These are phyloP conservation scores for Lasiodiplodia hormozganensis DNA, from an alignment of 2,329 filamentous ascomycete species.

Conservation along the genomic window DNA sequence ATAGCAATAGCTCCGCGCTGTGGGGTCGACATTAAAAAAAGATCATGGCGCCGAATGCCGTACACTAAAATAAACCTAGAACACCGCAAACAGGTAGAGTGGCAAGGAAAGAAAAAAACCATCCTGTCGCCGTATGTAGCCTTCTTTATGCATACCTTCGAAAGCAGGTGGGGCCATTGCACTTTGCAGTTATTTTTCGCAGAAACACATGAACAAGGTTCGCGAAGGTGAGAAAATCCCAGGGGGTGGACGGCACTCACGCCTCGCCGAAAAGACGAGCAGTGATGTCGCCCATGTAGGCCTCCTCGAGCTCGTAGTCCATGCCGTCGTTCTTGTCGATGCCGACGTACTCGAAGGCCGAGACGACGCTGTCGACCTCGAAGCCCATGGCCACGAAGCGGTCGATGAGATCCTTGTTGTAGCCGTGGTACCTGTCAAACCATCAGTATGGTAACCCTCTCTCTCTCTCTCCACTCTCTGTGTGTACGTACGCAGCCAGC, in stretches of 20 bases:
- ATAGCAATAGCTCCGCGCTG: conserved; percentile 10
- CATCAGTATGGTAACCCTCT: neutral
- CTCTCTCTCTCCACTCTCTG: too few relatives aligned
- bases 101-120: neutral
- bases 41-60: neutral
- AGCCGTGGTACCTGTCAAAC: conserved; percentile 77
- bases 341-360: conserved; percentile 80
- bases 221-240: neutral
- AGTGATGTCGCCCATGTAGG: conserved; percentile 88
- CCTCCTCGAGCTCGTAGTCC: conserved; percentile 87
- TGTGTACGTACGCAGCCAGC: conserved; percentile 58
- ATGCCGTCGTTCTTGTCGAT: conserved; percentile 79
- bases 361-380: conserved; percentile 82
- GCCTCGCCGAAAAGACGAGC: conserved; percentile 82
- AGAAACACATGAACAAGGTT: neutral
- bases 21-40: neutral
- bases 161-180: neutral
- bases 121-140: conserved; percentile 12
- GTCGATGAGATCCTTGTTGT: conserved; percentile 82
- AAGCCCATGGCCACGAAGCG: conserved; percentile 93
- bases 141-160: conserved; percentile 12
- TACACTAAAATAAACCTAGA: neutral
- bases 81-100: neutral
- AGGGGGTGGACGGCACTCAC: conserved; percentile 42
- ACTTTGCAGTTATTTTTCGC: neutral